Base-by-base conservation (phyloP, 257 asterid genomes). In the Ocimum tenuiflorum region DNA sequence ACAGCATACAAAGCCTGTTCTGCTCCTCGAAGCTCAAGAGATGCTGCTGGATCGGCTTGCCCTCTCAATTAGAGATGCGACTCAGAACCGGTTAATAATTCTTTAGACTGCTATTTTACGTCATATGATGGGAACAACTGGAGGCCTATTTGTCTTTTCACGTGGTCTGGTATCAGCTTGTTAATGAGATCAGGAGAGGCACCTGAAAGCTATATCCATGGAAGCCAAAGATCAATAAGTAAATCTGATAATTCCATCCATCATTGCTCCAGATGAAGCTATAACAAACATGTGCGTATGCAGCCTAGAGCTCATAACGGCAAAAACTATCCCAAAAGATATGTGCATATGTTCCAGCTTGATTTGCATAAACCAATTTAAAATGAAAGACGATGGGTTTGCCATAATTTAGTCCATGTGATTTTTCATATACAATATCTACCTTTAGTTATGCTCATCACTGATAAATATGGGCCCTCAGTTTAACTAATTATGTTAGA, bases 141-240 rank as follows among this genome's bases (percentile, higher is more conserved):
- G 19, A 79, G 66, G 22, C 96, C 91, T 86, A 79, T 77, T 80
- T 88, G 96, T 66, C 86, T 85, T 76, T 84, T 89, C 64, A 88
- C 80, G 29, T 88, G 90, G 67, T 91, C 96, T 33, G 98, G 98
- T 71, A 91, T 77, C 80, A 91, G 82, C 83, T 86, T 82, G 86
- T 78, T 88, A 63, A 88, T 50, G 9, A 91, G 88, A 73, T 88
- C 96, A 0, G 95, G 87, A 41, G 96, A 82, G 33, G 91, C 89
- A 53, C 92, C 90, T 46, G 86, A 68, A 65, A 91, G 61, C 98
- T 91, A 65, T 29, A 73, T 56, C 49, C 62, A 49, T 8, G 15
- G 69, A 59, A 77, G 83, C 57, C 23, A 1, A 36, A 7, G 10
- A 7, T 20, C 48, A 19, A 48, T 12, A 7, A 12, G 2, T 2